Percentiles rank a stretch among this genome's conserved stretches.
Conservation (phyloP, 1,284 basidiomycete genomes). For the Chiua sp. region DNA sequence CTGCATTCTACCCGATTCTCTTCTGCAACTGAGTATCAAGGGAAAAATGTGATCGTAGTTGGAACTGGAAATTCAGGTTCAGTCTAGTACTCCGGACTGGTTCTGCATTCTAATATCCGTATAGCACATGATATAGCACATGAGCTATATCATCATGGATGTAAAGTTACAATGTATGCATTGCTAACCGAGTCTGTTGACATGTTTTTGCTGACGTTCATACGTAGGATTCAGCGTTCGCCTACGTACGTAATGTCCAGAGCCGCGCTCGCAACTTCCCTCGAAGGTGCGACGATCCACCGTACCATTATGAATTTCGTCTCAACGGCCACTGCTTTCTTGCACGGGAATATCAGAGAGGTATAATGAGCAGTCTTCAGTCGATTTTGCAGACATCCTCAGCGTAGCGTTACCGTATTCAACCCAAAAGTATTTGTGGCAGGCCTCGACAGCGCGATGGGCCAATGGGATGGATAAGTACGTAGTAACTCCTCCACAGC, state of each 20-base stretch:
- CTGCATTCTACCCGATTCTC: conserved; percentile 46
- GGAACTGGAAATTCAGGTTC: conserved; percentile 36
- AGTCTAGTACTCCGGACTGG: background rate
- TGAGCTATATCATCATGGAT: conserved; percentile 24
- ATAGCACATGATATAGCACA: conserved; percentile 36
- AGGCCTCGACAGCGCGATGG: background rate
- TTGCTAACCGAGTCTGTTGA: background rate
- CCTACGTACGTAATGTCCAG: conserved; percentile 32
- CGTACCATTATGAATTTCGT: background rate
- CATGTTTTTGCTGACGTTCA: background rate
- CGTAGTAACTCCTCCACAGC: background rate
- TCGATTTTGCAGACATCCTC: conserved; percentile 33
- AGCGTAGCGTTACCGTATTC: conserved; percentile 23
- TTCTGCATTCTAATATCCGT: background rate
- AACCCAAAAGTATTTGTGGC: conserved; percentile 19
- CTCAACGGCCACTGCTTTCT: background rate
- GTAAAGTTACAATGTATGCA: conserved; percentile 31
- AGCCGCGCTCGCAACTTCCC: conserved; percentile 2
- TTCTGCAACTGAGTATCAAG: conserved; percentile 35
- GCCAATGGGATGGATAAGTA: conserved; percentile 31
- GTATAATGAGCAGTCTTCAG: conserved; percentile 31
- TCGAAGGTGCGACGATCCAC: conserved; percentile 17
- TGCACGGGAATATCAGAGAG: conserved; percentile 13
- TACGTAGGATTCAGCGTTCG: conserved; percentile 32
- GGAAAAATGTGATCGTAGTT: conserved; percentile 31